Base-by-base conservation (phyloP, 768 basidiomycete species). In the Auriculariales sp. region DNA sequence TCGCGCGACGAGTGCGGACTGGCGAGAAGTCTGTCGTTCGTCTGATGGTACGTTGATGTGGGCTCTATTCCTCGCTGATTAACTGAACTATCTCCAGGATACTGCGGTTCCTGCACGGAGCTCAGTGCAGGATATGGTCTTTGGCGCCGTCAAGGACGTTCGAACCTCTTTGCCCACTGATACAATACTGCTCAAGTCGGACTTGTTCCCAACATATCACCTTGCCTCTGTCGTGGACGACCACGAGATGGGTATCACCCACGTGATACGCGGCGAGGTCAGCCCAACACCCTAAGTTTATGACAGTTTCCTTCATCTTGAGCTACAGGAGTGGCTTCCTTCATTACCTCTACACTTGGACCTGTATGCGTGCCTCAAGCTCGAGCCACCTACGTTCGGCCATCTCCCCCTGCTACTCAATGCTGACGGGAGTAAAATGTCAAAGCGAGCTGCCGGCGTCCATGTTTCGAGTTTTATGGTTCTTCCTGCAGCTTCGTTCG, bases 201-300 rank as follows among this genome's bases (percentile, higher is more conserved):
- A 99, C 61, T 68, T 78, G 1, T 94, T 85, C 61, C 95, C 95
- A 4, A 98, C 94, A 0, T 99, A 99, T 61, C 95, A 98, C 55
- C 74, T 99, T 3, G 94, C 95, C 0, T 92, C 82, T 19, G 89
- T 98, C 0, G 89, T 94, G 0, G 95, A 99, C 56, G 95, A 99
- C 64, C 79, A 91, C 57, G 79, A 82, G 57, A 99, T 99, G 95
- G 82, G 81, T 0, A 89, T 99, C 22, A 89, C 91, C 0, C 95
- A 98, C 64, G 93, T 98, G 3, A 66, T 98, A 1, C 78, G 95
- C 25, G 95, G 95, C 46, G 93, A 97, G 75, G 92, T 82, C 4
- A 29, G 4, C 15, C 27, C 28, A 29, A 17, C 28, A 9, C 12
- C n/a, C n/a, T n/a, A n/a, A n/a, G n/a, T n/a, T n/a, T n/a, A n/a